Base-by-base conservation (phyloP, 2,329 filamentous ascomycete species). In the Massarina eburnea region DNA sequence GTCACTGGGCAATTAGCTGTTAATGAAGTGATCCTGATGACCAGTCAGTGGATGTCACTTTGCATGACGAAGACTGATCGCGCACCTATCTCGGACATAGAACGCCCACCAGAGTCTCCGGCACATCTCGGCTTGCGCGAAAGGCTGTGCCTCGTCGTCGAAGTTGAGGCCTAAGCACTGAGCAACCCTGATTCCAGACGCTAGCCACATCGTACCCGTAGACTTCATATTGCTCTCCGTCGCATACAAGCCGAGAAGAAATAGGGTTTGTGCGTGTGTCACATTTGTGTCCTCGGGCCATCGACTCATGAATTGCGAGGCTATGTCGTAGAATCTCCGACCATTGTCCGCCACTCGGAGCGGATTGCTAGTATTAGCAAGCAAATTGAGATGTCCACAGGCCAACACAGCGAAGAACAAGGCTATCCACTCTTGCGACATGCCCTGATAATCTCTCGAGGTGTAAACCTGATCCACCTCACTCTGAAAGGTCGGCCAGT, bases 21-120 rank as follows among this genome's bases (percentile, higher is more conserved):
- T 10, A 95, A 76, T 0, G 90, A 85, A 39, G 95, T 74, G 20
- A 88, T 80, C 51, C 83, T 85, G 59, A 29, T n/a, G n/a, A 22
- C 14, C 19, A 15, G n/a, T 7, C 18, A 15, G 4, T 1, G 15
- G 2, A n/a, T 14, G 4, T 30, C 5, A 8, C n/a, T 30, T 8
- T 5, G 3, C 33, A 20, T 35, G 35, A 3, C 17, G 4, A 14
- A 8, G 14, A 8, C 2, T 10, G 10, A 17, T 12, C 4, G 22
- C 76, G 63, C 66, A 85, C 83, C 91, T 83, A 72, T 99, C 94
- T 73, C 91, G 84, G 35, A 90, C 83, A 71, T 97, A 97, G 45
- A 96, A 82, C 12, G 89, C 84, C 91, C 94, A 99, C 92, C 92
- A 99, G 2, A 94, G 82, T 44, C 91, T 80, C 49, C 88, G 83